A percentile compares a stretch with the other conserved stretches of the same genome.
Evolutionary conservation across 192 early-diverging fungal species (phyloP).

Genomic region (Dissophora globulifera): DNA sequence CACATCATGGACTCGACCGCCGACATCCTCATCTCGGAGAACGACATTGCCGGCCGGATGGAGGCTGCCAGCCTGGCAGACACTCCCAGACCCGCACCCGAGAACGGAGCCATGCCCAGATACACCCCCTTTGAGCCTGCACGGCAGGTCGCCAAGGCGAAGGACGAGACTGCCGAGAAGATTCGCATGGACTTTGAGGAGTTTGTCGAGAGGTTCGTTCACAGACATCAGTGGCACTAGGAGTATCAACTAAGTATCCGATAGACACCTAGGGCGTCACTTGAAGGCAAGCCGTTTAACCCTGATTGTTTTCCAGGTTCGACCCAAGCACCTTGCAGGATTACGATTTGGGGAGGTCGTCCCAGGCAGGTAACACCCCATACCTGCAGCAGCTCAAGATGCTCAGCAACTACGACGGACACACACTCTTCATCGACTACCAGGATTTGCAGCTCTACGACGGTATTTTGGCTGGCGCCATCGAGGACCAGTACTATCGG

Average conservation of each 20-base stretch:
- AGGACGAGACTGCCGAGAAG: slow-evolving; percentile 53
- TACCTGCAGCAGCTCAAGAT: slow-evolving; percentile 75
- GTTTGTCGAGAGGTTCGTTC: slow-evolving; percentile 36
- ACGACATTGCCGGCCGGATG: slow-evolving; percentile 42
- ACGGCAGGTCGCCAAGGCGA: slow-evolving; percentile 43
- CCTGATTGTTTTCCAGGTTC: slow-evolving; percentile 9
- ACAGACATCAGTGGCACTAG: background rate
- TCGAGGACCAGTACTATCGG: slow-evolving; percentile 76
- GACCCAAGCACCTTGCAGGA: slow-evolving; percentile 31
- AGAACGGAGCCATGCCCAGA: slow-evolving; percentile 5
- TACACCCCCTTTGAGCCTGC: slow-evolving; percentile 48
- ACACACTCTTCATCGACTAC: slow-evolving; percentile 80
- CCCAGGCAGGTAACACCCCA: slow-evolving; percentile 29
- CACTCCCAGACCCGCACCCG: slow-evolving; percentile 33
- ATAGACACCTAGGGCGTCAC: too few species aligned
- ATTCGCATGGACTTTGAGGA: slow-evolving; percentile 54
- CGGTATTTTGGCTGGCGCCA: slow-evolving; percentile 69
- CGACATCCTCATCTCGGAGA: slow-evolving; percentile 42
- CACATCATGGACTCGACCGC: slow-evolving; percentile 43
- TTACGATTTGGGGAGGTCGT: slow-evolving; percentile 16
- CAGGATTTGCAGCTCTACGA: slow-evolving; percentile 68
- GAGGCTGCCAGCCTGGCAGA: slow-evolving; percentile 46
- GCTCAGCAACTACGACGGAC: slow-evolving; percentile 67
- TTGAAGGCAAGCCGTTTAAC: too few species aligned
- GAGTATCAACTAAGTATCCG: background rate